Percentiles rank a stretch among this genome's conserved stretches.
Conservation (phyloP, 2,329 filamentous ascomycete genomes). For the Aulographum hederae region DNA sequence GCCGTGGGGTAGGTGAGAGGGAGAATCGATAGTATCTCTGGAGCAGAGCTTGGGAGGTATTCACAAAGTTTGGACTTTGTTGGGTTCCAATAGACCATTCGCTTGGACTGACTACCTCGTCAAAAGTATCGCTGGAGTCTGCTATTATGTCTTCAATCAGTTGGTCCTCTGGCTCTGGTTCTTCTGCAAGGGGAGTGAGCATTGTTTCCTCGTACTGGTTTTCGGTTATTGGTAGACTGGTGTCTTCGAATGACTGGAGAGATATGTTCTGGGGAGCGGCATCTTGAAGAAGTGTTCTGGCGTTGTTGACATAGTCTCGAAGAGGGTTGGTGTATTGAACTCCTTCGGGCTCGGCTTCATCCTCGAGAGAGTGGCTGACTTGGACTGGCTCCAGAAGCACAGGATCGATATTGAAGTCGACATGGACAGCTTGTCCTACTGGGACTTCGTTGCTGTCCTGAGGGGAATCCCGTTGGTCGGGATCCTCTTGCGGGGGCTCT, state of each 20-base stretch:
- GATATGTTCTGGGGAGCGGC: too few relatives aligned
- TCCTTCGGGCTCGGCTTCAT: too few relatives aligned
- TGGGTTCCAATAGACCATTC: slow-evolving; percentile 5
- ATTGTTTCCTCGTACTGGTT: background rate
- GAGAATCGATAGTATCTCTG: slow-evolving; percentile 18
- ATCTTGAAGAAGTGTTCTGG: too few relatives aligned
- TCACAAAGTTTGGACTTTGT: slow-evolving; percentile 12
- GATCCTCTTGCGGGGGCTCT: slow-evolving; percentile 6
- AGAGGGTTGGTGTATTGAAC: too few relatives aligned
- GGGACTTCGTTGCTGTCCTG: background rate
- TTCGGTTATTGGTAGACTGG: too few relatives aligned
- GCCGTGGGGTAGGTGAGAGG: slow-evolving; percentile 14
- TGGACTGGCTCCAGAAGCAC: background rate
- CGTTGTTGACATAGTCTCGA: too few relatives aligned
- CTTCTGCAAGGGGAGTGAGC: background rate
- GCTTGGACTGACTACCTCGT: slow-evolving; percentile 5
- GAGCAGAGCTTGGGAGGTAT: slow-evolving; percentile 22
- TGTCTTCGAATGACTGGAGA: too few relatives aligned
- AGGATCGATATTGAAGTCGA: background rate
- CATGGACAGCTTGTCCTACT: background rate
- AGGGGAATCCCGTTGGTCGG: background rate
- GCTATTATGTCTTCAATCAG: background rate
- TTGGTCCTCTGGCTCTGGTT: background rate
- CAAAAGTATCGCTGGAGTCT: background rate
- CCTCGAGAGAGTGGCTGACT: too few relatives aligned